Percentiles rank a stretch among this genome's conserved stretches.
Conservation (phyloP, 2,329 filamentous ascomycete species). For the Parastagonospora avenae region DNA sequence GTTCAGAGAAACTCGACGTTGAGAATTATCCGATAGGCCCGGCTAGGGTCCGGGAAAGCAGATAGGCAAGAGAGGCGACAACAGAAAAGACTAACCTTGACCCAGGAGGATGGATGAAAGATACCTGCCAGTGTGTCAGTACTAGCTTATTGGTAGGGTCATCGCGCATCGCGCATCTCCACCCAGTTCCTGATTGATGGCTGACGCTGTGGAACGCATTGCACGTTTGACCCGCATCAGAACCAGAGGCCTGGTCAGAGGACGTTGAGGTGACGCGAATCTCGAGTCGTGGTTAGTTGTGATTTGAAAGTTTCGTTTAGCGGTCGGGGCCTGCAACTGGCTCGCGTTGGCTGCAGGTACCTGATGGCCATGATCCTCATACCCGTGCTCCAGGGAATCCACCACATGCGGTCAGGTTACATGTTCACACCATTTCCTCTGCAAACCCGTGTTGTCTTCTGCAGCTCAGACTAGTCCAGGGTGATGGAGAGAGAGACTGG, state of each 20-base stretch:
- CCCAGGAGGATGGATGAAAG: conserved; percentile 25
- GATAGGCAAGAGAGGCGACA: conserved; percentile 7
- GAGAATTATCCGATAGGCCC: background rate
- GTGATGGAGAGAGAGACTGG: too few species aligned
- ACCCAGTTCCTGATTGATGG: background rate
- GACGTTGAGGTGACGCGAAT: conserved; percentile 1
- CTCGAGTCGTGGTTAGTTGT: background rate
- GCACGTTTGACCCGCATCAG: background rate
- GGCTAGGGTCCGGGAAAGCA: background rate
- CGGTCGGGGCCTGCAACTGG: background rate
- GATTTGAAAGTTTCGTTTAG: background rate
- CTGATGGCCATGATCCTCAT: background rate
- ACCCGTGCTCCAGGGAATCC: too few species aligned
- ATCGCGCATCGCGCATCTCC: background rate
- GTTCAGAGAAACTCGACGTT: conserved; percentile 3
- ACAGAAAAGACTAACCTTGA: conserved; percentile 12
- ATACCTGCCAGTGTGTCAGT: background rate
- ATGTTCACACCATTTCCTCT: background rate
- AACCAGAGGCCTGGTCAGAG: background rate
- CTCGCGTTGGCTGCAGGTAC: background rate
- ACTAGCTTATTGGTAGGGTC: background rate
- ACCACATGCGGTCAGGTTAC: background rate
- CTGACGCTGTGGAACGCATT: background rate
- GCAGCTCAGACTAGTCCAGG: too few species aligned
- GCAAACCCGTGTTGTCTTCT: too few species aligned